A percentile compares a stretch with the other conserved stretches of the same genome.
Conservation (phyloP, 495 filamentous ascomycete genomes). For the Podospora comata region DNA sequence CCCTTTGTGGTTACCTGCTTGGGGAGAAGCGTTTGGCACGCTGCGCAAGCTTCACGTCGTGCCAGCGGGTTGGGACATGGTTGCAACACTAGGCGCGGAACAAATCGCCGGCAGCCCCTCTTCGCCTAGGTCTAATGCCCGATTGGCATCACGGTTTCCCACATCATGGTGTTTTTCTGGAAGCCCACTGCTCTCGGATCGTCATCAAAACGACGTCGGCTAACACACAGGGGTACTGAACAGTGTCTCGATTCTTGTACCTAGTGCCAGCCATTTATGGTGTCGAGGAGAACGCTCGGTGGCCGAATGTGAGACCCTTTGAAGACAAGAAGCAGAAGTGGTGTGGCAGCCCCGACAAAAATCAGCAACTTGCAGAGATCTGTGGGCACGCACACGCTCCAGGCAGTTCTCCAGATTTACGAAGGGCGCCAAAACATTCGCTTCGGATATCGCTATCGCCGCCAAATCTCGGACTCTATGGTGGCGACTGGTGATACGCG, state of each 20-base stretch:
- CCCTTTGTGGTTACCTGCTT: background rate
- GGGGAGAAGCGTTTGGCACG: background rate
- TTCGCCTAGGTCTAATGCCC: background rate
- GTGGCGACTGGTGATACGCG: background rate
- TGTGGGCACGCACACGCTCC: background rate
- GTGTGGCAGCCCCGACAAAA: slow-evolving; percentile 1
- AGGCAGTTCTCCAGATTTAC: background rate
- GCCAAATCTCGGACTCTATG: background rate
- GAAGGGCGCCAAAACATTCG: background rate
- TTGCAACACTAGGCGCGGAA: background rate
- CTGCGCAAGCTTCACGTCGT: background rate
- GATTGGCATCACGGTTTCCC: background rate
- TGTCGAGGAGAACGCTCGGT: background rate
- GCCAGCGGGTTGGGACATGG: slow-evolving; percentile 3
- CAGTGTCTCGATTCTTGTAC: background rate
- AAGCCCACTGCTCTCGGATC: background rate
- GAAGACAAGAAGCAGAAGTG: background rate
- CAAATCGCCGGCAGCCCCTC: background rate
- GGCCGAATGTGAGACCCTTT: background rate
- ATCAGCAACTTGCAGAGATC: background rate
- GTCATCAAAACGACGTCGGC: background rate
- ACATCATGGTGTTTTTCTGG: background rate
- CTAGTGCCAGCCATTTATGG: too few relatives aligned
- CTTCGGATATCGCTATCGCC: background rate
- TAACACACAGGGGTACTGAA: background rate